phyloP scores from a whole-genome alignment of 352 stramenopile species.

The Thalassiosira allenii region DNA sequence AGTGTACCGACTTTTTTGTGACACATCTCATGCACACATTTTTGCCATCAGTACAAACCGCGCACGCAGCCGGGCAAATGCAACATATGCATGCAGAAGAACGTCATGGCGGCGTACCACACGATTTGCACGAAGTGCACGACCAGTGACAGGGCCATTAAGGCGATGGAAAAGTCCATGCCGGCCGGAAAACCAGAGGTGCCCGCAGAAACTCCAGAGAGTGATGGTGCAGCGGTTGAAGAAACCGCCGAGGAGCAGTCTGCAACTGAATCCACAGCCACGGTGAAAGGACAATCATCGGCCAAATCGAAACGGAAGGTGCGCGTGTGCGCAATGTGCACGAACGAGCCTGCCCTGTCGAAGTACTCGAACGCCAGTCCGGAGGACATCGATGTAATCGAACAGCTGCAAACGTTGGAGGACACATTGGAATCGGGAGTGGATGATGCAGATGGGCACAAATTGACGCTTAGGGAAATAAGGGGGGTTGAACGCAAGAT shows the following conservation, averaged over 20 bases:
- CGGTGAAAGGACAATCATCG: neutral
- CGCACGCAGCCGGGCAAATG: constrained; percentile 93
- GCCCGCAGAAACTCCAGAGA: neutral
- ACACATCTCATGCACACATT: neutral
- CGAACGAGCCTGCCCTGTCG: constrained; percentile 70
- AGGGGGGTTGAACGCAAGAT: constrained; percentile 69
- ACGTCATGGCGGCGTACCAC: constrained; percentile 94
- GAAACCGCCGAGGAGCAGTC: constrained; percentile 13
- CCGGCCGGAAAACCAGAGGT: constrained; percentile 67
- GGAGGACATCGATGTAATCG: constrained; percentile 52
- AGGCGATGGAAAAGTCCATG: constrained; percentile 77
- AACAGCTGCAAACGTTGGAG: constrained; percentile 53
- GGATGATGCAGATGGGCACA: constrained; percentile 30
- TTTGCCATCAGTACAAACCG: constrained; percentile 90
- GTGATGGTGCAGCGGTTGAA: neutral
- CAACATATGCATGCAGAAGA: constrained; percentile 92
- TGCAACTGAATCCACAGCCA: constrained; percentile 2
- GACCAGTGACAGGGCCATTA: constrained; percentile 89
- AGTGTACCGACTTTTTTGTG: too few relatives aligned
- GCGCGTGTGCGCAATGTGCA: constrained; percentile 74
- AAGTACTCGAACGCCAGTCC: constrained; percentile 58
- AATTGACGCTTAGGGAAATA: constrained; percentile 68
- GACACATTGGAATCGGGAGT: constrained; percentile 39
- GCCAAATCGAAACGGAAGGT: constrained; percentile 22
- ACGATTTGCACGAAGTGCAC: constrained; percentile 92